A percentile compares a stretch with the other conserved stretches of the same genome.
Evolutionary conservation across 2,329 filamentous ascomycete species (phyloP).

Genomic region (Aaosphaeria pasadenensis): DNA sequence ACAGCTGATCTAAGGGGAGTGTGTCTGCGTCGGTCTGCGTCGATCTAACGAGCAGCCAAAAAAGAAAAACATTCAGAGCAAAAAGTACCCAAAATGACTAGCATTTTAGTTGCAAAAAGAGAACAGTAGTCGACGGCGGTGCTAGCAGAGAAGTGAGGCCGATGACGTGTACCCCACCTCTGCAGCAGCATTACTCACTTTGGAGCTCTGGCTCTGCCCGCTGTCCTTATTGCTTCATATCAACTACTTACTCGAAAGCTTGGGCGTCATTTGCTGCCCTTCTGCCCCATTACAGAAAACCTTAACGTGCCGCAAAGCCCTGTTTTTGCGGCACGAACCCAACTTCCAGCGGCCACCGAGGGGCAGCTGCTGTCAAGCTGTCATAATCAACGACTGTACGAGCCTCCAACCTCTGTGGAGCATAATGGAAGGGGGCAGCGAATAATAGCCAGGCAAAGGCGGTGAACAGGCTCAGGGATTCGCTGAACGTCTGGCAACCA

Average conservation of each 20-base stretch:
- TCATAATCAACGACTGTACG: slow-evolving; percentile 19
- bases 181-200: slow-evolving; percentile 17
- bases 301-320: slow-evolving; percentile 24
- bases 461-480: slow-evolving; percentile 40
- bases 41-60: slow-evolving; percentile 23
- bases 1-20: slow-evolving; percentile 29
- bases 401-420: not conserved
- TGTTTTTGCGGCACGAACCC: slow-evolving; percentile 20
- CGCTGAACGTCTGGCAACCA: slow-evolving; percentile 19
- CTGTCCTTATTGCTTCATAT: slow-evolving; percentile 21
- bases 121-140: slow-evolving; percentile 12
- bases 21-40: slow-evolving; percentile 15
- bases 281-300: slow-evolving; percentile 19
- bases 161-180: slow-evolving; percentile 33
- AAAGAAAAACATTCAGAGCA: slow-evolving; percentile 24
- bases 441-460: slow-evolving; percentile 29
- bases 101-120: slow-evolving; percentile 26
- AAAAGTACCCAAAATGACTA: slow-evolving; percentile 22
- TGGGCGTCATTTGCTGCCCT: slow-evolving; percentile 24
- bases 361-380: slow-evolving; percentile 12
- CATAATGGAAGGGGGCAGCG: slow-evolving; percentile 26
- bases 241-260: slow-evolving; percentile 15
- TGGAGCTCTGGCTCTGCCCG: slow-evolving; percentile 13
- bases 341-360: too few species aligned
- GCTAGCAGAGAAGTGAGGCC: slow-evolving; percentile 13